A percentile compares a stretch with the other conserved stretches of the same genome.
These are phyloP conservation scores for Oryza coarctata DNA, from an alignment of 176 grass and related monocot genomes.

Conservation along the genomic window DNA sequence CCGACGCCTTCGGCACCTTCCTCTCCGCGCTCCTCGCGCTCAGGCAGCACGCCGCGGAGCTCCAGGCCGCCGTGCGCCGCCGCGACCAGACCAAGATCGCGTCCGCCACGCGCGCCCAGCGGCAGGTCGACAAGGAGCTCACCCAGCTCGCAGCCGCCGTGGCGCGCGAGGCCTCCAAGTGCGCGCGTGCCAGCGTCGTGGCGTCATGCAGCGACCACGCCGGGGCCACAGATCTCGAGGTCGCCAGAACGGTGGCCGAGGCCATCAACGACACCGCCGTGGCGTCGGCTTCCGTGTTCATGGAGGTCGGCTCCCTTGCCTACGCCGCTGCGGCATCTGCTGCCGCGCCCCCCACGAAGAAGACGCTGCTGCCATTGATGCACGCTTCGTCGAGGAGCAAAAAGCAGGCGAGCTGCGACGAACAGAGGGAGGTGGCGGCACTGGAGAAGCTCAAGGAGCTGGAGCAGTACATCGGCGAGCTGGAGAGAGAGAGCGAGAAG, in stretches of 20 bases:
- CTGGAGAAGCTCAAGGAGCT: conserved; percentile 45
- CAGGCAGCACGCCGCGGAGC: conserved; percentile 37
- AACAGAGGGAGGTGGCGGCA: conserved; percentile 21
- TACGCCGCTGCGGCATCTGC: conserved; percentile 28
- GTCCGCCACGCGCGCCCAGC: conserved; percentile 34
- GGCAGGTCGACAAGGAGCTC: conserved; percentile 36
- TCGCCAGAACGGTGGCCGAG: conserved; percentile 35
- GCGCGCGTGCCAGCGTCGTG: neutral
- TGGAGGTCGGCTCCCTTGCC: conserved; percentile 16
- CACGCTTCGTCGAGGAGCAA: neutral
- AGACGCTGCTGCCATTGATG: neutral
- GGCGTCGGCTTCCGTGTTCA: conserved; percentile 42
- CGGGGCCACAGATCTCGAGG: neutral
- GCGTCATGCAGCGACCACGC: neutral
- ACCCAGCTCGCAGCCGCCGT: conserved; percentile 29
- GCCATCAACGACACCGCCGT: conserved; percentile 35
- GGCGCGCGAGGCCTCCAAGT: conserved; percentile 30
- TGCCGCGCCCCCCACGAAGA: neutral
- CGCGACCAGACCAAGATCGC: conserved; percentile 29
- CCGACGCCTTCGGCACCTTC: conserved; percentile 60
- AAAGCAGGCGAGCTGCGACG: conserved; percentile 23
- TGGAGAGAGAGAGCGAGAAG: conserved; percentile 64
- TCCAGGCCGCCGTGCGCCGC: conserved; percentile 37
- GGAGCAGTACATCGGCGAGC: conserved; percentile 57
- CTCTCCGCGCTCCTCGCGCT: conserved; percentile 34